Percentiles rank a stretch among this genome's conserved stretches.
Evolutionary conservation across 148 eudicot genomes (phyloP).

Genomic region (Vaccinium myrtillus): DNA sequence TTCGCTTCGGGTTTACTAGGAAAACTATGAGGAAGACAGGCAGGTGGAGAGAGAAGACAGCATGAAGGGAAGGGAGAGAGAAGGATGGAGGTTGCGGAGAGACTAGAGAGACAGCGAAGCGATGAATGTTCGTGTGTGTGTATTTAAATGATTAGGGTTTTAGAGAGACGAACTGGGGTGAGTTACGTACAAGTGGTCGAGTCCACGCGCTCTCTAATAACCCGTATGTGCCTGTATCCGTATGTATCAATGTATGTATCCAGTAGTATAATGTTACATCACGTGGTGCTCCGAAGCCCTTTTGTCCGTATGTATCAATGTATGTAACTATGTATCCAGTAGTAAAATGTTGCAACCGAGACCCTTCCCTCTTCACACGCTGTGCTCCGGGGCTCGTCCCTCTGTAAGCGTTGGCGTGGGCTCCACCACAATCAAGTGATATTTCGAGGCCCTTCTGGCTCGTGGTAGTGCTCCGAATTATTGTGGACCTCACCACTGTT

Average conservation of each 20-base stretch:
- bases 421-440: no score
- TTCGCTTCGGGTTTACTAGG: constrained; percentile 19
- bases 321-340: no score
- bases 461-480: not conserved
- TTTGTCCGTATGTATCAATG: no score
- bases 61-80: not conserved
- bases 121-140: not conserved
- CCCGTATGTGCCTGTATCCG: no score
- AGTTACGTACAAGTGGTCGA: not conserved
- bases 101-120: constrained; percentile 11
- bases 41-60: not conserved
- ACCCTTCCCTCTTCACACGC: no score
- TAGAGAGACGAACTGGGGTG: not conserved
- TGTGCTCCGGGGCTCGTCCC: no score
- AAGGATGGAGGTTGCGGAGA: constrained; percentile 26
- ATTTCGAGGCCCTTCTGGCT: not conserved
- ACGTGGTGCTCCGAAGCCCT: not conserved
- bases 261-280: no score
- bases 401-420: no score
- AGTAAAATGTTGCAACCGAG: no score
- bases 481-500: no score
- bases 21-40: not conserved
- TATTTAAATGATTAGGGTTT: constrained; percentile 53
- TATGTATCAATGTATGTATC: no score
- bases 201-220: not conserved